A percentile compares a stretch with the other conserved stretches of the same genome.
Evolutionary conservation across 192 early-diverging fungal species (phyloP).

Genomic region (Gryganskiella cystojenkinii): DNA sequence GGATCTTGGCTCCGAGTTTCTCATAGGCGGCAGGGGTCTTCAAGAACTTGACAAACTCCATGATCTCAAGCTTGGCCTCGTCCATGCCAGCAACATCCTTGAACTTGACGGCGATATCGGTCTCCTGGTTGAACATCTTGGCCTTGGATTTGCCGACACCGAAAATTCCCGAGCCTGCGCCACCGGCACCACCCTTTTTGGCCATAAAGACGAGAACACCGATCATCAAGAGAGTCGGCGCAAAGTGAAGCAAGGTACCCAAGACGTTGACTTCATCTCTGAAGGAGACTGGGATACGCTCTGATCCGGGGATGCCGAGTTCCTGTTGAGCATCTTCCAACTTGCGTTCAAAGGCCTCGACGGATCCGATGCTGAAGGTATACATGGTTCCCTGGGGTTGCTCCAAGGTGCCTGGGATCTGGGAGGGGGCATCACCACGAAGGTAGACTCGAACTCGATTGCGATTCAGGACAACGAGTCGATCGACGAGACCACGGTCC

Average conservation of each 20-base stretch:
- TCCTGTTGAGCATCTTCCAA: slow-evolving; percentile 91
- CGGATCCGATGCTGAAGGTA: slow-evolving; percentile 93
- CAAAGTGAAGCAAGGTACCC: slow-evolving; percentile 87
- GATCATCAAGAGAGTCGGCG: slow-evolving; percentile 91
- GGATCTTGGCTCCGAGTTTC: slow-evolving; percentile 96
- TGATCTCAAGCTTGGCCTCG: slow-evolving; percentile 99
- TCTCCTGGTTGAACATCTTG: slow-evolving; percentile 97
- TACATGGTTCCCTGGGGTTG: slow-evolving; percentile 59
- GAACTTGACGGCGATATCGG: slow-evolving; percentile 95
- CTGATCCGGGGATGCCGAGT: slow-evolving; percentile 87
- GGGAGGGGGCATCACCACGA: slow-evolving; percentile 48
- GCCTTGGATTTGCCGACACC: slow-evolving; percentile 97
- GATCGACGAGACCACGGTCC: slow-evolving; percentile 93
- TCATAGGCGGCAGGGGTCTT: slow-evolving; percentile 95
- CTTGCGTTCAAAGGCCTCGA: slow-evolving; percentile 94
- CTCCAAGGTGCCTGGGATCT: slow-evolving; percentile 64
- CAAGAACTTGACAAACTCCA: slow-evolving; percentile 99
- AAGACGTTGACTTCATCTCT: slow-evolving; percentile 80
- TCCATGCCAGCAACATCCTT: slow-evolving; percentile 99
- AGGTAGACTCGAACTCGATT: slow-evolving; percentile 86
- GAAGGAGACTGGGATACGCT: slow-evolving; percentile 95
- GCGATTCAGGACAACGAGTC: slow-evolving; percentile 89
- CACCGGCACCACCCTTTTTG: slow-evolving; percentile 73
- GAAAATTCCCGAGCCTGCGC: slow-evolving; percentile 85
- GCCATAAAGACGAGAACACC: slow-evolving; percentile 92